Evolutionary conservation across 2,329 filamentous ascomycete species (phyloP).

Genomic region (Trichoderma gracile): DNA sequence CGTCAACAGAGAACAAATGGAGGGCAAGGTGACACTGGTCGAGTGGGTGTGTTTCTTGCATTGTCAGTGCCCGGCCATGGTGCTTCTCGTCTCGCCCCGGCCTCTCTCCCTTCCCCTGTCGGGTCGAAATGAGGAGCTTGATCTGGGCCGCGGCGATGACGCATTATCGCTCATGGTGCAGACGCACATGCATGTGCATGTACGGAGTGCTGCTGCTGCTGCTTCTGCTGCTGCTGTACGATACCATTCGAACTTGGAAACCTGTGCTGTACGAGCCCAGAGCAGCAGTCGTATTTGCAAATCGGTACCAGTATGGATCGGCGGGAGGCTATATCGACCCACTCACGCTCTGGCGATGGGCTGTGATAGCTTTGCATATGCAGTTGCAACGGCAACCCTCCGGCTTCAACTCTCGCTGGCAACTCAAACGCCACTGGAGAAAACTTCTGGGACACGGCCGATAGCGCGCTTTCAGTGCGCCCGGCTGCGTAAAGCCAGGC

Average conservation of each 20-base stretch:
- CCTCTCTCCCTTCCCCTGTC: neutral
- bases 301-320: constrained; percentile 21
- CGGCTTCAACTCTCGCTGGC: neutral
- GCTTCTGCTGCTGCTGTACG: neutral
- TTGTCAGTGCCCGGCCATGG: neutral
- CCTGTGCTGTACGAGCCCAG: neutral
- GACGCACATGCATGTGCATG: constrained; percentile 13
- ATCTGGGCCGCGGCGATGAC: neutral
- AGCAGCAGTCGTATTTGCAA: constrained; percentile 1
- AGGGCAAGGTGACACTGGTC: neutral
- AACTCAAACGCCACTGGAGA: constrained; percentile 20
- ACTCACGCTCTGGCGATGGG: constrained; percentile 15
- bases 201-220: neutral
- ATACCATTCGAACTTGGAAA: neutral
- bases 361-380: constrained; percentile 21
- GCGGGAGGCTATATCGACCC: constrained; percentile 22
- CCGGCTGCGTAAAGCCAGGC: neutral
- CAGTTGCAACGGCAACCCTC: constrained; percentile 20
- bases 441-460: constrained; percentile 2
- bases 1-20: neutral
- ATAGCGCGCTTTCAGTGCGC: constrained; percentile 7
- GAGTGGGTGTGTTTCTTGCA: neutral
- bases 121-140: neutral
- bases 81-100: neutral
- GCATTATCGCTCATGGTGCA: neutral